phyloP scores from a whole-genome alignment of 2,329 filamentous ascomycete genomes.

The Shiraia sp. region DNA sequence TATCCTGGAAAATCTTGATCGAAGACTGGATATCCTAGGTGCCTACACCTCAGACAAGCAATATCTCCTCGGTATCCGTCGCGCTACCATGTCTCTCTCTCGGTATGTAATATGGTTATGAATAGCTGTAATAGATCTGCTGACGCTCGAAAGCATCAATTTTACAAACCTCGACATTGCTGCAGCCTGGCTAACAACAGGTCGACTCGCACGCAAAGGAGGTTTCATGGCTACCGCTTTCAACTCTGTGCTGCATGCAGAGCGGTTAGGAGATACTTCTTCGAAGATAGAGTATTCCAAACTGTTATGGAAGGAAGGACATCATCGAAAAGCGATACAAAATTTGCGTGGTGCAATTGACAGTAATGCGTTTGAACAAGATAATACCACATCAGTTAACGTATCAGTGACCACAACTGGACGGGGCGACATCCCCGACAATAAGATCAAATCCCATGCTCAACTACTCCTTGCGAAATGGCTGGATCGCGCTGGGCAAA shows the following conservation, averaged over 20 bases:
- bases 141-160: constrained; percentile 45
- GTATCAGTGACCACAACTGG: constrained; percentile 45
- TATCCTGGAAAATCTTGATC: constrained; percentile 62
- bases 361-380: constrained; percentile 70
- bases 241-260: constrained; percentile 88
- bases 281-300: constrained; percentile 94
- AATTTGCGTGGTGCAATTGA: constrained; percentile 84
- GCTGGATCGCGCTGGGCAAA: constrained; percentile 94
- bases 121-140: constrained; percentile 4
- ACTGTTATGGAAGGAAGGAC: constrained; percentile 88
- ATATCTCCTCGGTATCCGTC: constrained; percentile 81
- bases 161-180: constrained; percentile 78
- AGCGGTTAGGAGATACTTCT: constrained; percentile 78
- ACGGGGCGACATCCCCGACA: constrained; percentile 49
- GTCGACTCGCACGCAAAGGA: constrained; percentile 82
- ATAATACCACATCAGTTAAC: constrained; percentile 43
- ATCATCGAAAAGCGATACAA: constrained; percentile 93
- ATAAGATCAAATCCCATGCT: constrained; percentile 73
- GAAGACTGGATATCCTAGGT: constrained; percentile 85
- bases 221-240: constrained; percentile 86
- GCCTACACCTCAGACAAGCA: constrained; percentile 92
- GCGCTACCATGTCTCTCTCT: constrained; percentile 83
- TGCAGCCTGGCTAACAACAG: constrained; percentile 81
- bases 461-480: constrained; percentile 92
- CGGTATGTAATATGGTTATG: constrained; percentile 53